Evolutionary conservation across 2,329 filamentous ascomycete species (phyloP), one percentile per base, ranked within the genome.

Genomic region (Pyrenophora seminiperda): DNA sequence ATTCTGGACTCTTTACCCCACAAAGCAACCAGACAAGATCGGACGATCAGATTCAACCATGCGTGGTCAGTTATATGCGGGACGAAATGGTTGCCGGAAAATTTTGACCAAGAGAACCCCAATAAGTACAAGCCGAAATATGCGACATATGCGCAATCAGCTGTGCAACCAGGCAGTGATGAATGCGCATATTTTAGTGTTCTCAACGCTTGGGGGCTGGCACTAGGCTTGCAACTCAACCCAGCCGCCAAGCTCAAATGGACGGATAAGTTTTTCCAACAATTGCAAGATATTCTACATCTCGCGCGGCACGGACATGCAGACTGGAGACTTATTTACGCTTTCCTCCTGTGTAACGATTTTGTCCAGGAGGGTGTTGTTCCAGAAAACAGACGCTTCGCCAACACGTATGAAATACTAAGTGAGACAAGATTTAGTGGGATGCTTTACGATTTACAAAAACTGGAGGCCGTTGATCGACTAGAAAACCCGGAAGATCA

Each of bases 161-260:
- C 54, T 2, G 18, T 29, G 10, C 58, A 63, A 20, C 46, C 33
- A 0, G 31, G 24, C 1, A 29, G 45, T 6, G 31, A 30, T 7
- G 41, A 48, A 14, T 61, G 62, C 19, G 60, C 60, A 4, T 62
- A 58, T 33, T 52, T 55, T 18, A 32, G 38, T 6, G 56, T 65
- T 2, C 31, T 64, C 13, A 67, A 60, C 38, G 62, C 48, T 2
- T 67, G 59, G 63, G 19, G 53, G 1, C 14, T 61, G 9, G 63
- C 62, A n/a, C 29, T 66, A 20, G 62, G 65, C 1, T 50, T 67
- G 4, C 9, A 47, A 14, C 24, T 45, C 2, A 57, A 62, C 18
- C 43, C 34, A 6, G 22, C 49, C 5, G 44, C 49, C 10, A 3
- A n/a, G 3, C 31, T 44, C 6, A 20, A 33, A 32, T 59, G 51